Evolutionary conservation across 768 basidiomycete genomes (phyloP), one percentile per base, ranked within the genome.

Genomic region (Pisolithus tinctorius): DNA sequence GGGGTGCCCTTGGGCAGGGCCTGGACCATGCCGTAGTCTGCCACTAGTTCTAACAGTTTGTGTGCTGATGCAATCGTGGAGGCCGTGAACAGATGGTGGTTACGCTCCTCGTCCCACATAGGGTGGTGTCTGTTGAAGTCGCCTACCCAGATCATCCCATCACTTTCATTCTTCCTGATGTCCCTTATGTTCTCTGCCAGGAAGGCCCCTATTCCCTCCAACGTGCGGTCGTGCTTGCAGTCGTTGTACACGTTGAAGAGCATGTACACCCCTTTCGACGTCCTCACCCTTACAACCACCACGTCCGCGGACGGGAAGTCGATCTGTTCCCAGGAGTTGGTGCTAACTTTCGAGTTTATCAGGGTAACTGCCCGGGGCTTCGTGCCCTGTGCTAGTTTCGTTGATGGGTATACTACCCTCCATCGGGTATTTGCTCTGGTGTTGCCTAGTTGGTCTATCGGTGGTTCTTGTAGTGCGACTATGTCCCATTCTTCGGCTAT

Each of bases 231-330:
- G n/a, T n/a, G n/a, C n/a, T n/a, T n/a, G n/a, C n/a, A n/a, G n/a
- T n/a, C n/a, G n/a, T n/a, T n/a, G n/a, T n/a, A 76, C 2, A 74
- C 55, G 58, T 74, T 74, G 62, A 72, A 58, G 0, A 74, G 60
- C 13, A 51, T 23, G 36, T 71, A 3, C 4, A n/a, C 49, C 0
- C 60, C 58, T 2, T 48, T 41, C 7, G 11, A 25, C 4, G 57
- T 61, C 1, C 8, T 25, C 3, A 71, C n/a, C 6, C 60, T 50
- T 16, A 71, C 50, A 2, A 57, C 69, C 0, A 62, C 63, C 23
- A 71, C 53, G 60, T 73, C 54, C 51, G 58, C 16, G 31, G 50
- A 50, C 38, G 43, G 50, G 65, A 68, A 8, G 6, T 51, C 38
- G 23, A 67, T 27, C 16, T 52, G 52, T n/a, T 45, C 43, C 66